Evolutionary conservation across 2,329 filamentous ascomycete genomes (phyloP).

Genomic region (Penicillium decumbens): DNA sequence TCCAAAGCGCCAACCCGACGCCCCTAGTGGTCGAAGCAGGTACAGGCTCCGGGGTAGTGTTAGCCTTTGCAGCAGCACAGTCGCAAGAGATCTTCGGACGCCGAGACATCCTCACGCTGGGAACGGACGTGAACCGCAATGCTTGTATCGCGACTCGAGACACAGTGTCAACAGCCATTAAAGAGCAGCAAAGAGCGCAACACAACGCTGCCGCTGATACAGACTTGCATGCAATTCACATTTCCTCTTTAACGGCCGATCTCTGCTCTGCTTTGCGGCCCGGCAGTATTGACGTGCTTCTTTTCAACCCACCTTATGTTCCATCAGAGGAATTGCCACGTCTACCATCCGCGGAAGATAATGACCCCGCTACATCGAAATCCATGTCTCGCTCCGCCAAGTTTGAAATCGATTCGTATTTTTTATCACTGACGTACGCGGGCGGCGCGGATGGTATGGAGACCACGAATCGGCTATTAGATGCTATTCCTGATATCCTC

Average conservation of each 20-base stretch:
- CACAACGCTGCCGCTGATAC: neutral
- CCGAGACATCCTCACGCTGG: slow-evolving; percentile 64
- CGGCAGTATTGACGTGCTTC: slow-evolving; percentile 68
- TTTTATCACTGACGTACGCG: slow-evolving; percentile 81
- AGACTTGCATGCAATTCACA: slow-evolving; percentile 47
- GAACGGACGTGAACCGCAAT: slow-evolving; percentile 78
- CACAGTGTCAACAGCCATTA: slow-evolving; percentile 58
- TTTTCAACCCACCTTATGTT: slow-evolving; percentile 98
- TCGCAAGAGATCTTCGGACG: slow-evolving; percentile 67
- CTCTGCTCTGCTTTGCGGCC: slow-evolving; percentile 59
- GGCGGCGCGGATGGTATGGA: slow-evolving; percentile 92
- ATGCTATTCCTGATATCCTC: slow-evolving; percentile 62
- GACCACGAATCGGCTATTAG: slow-evolving; percentile 74
- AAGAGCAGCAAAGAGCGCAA: slow-evolving; percentile 24
- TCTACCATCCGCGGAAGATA: slow-evolving; percentile 34
- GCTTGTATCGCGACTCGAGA: slow-evolving; percentile 71
- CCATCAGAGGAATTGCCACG: slow-evolving; percentile 71
- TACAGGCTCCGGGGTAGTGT: slow-evolving; percentile 87
- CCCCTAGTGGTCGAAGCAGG: slow-evolving; percentile 80
- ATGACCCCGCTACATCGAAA: slow-evolving; percentile 25
- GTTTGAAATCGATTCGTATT: slow-evolving; percentile 76
- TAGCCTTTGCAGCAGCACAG: slow-evolving; percentile 80
- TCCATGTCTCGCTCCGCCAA: slow-evolving; percentile 30
- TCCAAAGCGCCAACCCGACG: slow-evolving; percentile 38
- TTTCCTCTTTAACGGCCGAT: slow-evolving; percentile 67